Percentiles rank a stretch among this genome's conserved stretches.
Conservation (phyloP, 352 stramenopile genomes). For the Globisporangium acanthophoron region DNA sequence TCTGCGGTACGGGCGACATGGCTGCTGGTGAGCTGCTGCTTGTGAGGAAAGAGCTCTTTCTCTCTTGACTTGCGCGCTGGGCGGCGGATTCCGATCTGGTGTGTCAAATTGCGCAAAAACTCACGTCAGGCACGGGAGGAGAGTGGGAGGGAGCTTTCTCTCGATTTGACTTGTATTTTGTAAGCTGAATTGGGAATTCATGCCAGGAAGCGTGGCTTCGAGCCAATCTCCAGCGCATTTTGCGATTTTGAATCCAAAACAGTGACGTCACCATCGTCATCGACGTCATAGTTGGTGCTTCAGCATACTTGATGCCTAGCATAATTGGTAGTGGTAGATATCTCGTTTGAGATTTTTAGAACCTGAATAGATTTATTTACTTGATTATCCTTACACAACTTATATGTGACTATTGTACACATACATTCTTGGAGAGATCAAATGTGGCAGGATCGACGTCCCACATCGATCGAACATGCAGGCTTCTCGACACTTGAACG, state of each 20-base stretch:
- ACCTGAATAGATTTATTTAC: too few species aligned
- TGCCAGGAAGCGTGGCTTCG: neutral
- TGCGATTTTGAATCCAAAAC: neutral
- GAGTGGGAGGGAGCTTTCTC: too few species aligned
- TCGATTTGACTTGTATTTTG: neutral
- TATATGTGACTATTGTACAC: too few species aligned
- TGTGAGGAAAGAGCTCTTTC: neutral
- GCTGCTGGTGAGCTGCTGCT: conserved; percentile 12
- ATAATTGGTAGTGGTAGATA: too few species aligned
- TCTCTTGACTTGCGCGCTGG: neutral
- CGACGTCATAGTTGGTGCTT: neutral
- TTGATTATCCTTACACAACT: too few species aligned
- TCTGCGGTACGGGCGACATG: conserved; percentile 49
- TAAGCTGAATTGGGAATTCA: neutral
- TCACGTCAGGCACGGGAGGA: neutral
- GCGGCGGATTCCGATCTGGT: neutral
- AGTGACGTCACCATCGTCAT: neutral
- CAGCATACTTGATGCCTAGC: neutral
- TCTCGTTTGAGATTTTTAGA: too few species aligned
- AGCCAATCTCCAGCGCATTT: too few species aligned
- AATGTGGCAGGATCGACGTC: too few species aligned
- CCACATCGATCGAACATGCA: too few species aligned
- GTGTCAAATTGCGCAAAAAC: neutral
- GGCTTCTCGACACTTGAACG: too few species aligned
- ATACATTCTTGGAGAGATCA: too few species aligned